A percentile compares a stretch with the other conserved stretches of the same genome.
These are phyloP conservation scores for Fimicolochytrium jonesii DNA, from an alignment of 192 early-diverging fungal genomes.

Conservation along the genomic window DNA sequence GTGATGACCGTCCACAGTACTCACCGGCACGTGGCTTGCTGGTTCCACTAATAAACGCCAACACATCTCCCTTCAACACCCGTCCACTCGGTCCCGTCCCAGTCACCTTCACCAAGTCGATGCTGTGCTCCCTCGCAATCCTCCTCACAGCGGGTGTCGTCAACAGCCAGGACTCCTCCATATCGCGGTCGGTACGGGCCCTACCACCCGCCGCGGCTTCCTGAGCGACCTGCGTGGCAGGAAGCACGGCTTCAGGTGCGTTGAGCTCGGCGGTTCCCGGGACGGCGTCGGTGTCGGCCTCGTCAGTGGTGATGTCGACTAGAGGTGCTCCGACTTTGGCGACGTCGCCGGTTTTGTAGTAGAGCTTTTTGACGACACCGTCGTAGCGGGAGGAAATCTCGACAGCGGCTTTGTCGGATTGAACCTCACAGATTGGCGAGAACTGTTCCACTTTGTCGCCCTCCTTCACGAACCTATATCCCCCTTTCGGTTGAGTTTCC, in stretches of 20 bases:
- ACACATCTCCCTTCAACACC: slow-evolving; percentile 89
- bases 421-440: slow-evolving; percentile 93
- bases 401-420: slow-evolving; percentile 98
- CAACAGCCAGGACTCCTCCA: slow-evolving; percentile 38
- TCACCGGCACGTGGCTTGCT: no score
- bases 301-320: slow-evolving; percentile 73
- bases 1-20: no score
- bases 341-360: slow-evolving; percentile 83
- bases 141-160: slow-evolving; percentile 88
- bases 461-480: slow-evolving; percentile 81
- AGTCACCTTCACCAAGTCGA: slow-evolving; percentile 68
- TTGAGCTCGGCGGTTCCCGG: slow-evolving; percentile 2
- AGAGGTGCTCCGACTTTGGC: slow-evolving; percentile 88
- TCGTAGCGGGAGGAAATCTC: slow-evolving; percentile 96
- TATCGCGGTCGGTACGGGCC: background rate
- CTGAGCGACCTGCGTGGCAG: background rate
- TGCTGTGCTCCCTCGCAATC: slow-evolving; percentile 70
- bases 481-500: no score
- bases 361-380: slow-evolving; percentile 73
- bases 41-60: slow-evolving; percentile 47
- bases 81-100: slow-evolving; percentile 83
- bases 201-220: background rate
- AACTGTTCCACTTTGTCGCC: slow-evolving; percentile 89
- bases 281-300: slow-evolving; percentile 13
- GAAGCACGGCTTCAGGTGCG: background rate